Percentiles rank a stretch among this genome's conserved stretches.
Conservation (phyloP, 2,329 filamentous ascomycete genomes). For the Cytospora piceicola region DNA sequence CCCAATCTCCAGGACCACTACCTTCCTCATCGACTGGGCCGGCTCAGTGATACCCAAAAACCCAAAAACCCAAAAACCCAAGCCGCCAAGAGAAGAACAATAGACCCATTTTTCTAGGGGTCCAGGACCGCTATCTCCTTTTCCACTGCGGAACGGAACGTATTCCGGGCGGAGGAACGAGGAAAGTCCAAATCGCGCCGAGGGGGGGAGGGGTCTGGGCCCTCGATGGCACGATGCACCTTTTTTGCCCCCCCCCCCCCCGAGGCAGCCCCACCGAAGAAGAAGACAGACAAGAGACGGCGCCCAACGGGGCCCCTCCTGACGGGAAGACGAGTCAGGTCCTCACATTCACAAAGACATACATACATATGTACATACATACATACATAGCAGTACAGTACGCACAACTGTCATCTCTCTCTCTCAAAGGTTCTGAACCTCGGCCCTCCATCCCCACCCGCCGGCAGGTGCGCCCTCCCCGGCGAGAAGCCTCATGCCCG, state of each 20-base stretch:
- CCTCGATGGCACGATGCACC: neutral
- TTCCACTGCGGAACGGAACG: constrained; percentile 26
- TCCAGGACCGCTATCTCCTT: neutral
- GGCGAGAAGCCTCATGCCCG: constrained; percentile 49
- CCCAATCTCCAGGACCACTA: neutral
- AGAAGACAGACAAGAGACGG: neutral
- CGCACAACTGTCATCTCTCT: no score
- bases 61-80: neutral
- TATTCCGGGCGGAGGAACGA: neutral
- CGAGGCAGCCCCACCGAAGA: neutral
- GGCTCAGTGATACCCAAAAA: neutral
- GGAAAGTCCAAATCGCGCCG: neutral
- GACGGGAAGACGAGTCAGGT: neutral
- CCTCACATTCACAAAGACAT: no score
- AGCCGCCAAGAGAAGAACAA: no score
- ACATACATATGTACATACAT: no score
- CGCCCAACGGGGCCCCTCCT: constrained; percentile 1
- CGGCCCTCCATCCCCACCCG: constrained; percentile 52
- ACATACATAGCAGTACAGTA: no score
- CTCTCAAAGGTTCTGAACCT: constrained; percentile 46
- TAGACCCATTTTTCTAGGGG: neutral
- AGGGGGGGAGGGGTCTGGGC: constrained; percentile 1
- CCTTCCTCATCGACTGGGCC: neutral
- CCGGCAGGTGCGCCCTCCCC: constrained; percentile 37
- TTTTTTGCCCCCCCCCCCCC: neutral